Evolutionary conservation across 2,329 filamentous ascomycete genomes (phyloP).

Genomic region (Diaporthe humulicola): DNA sequence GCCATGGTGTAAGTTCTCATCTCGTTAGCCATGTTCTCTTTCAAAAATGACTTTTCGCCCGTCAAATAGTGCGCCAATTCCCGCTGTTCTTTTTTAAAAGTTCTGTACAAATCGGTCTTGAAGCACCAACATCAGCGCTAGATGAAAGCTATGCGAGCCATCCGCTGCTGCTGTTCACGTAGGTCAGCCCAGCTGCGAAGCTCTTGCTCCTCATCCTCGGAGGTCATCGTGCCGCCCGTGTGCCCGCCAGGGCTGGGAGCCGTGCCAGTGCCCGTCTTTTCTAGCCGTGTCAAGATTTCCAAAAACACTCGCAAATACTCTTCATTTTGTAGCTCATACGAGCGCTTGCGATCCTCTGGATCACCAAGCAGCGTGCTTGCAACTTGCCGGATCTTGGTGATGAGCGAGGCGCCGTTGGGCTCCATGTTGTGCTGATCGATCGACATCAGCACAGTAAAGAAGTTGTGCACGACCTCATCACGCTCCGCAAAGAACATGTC

Average conservation of each 20-base stretch:
- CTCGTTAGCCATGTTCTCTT: not conserved
- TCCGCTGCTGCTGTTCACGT: constrained; percentile 79
- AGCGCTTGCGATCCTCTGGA: constrained; percentile 64
- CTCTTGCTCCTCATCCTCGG: constrained; percentile 80
- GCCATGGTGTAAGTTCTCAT: not conserved
- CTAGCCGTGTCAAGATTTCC: constrained; percentile 80
- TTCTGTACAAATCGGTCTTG: not conserved
- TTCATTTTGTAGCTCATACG: constrained; percentile 70
- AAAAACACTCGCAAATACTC: constrained; percentile 80
- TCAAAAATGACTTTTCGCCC: not conserved
- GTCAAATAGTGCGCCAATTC: not conserved
- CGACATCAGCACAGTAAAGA: constrained; percentile 80
- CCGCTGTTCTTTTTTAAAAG: not conserved
- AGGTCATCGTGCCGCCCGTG: constrained; percentile 56
- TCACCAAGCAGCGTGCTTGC: constrained; percentile 82
- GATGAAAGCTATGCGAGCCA: constrained; percentile 37
- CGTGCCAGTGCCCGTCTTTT: constrained; percentile 66
- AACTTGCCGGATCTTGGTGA: constrained; percentile 87
- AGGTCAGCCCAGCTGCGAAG: constrained; percentile 83
- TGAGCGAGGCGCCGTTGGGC: constrained; percentile 73
- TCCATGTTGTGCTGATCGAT: constrained; percentile 91
- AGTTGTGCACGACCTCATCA: constrained; percentile 84
- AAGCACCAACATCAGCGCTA: not conserved
- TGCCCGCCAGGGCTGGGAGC: constrained; percentile 42
- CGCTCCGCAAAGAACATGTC: constrained; percentile 80